Conservation (phyloP, 1,139 yeast species). For the Spathaspora sp. region DNA sequence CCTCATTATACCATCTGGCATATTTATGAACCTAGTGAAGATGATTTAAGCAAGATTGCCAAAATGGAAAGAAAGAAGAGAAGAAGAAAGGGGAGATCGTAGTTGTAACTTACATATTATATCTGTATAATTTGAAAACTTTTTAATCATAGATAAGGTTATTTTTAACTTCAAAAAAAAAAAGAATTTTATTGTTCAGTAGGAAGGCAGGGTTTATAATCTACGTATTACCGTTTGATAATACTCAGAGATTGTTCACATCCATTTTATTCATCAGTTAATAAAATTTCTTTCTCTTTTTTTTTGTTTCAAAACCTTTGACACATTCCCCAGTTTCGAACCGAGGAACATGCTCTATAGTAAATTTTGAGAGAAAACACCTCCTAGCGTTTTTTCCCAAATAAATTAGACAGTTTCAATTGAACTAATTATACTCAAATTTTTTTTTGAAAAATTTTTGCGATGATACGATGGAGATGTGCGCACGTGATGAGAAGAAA, state of each 20-base stretch:
- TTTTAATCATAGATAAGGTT: no score
- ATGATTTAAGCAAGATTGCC: conserved; percentile 75
- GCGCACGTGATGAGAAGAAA: conserved; percentile 1
- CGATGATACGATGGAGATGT: not conserved
- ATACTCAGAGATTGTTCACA: conserved; percentile 57
- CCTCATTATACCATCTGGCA: conserved; percentile 93
- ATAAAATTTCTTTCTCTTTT: conserved; percentile 18
- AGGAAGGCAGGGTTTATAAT: conserved; percentile 57
- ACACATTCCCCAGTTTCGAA: conserved; percentile 27
- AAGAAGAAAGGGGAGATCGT: conserved; percentile 26
- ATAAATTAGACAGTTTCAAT: not conserved
- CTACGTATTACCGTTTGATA: conserved; percentile 40
- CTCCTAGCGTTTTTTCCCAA: conserved; percentile 3
- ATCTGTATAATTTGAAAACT: not conserved
- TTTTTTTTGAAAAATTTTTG: conserved; percentile 2
- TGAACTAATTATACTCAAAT: conserved; percentile 1
- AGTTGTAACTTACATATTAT: not conserved
- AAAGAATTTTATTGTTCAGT: conserved; percentile 28
- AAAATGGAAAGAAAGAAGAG: conserved; percentile 69
- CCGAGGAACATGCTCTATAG: conserved; percentile 15
- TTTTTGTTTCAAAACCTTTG: conserved; percentile 2
- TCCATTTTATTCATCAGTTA: conserved; percentile 48
- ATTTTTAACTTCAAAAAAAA: no score
- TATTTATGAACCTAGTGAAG: conserved; percentile 87
- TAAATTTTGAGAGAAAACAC: not conserved